Conservation (phyloP, 129 eudicot species). For the Helichrysum umbraculigerum region DNA sequence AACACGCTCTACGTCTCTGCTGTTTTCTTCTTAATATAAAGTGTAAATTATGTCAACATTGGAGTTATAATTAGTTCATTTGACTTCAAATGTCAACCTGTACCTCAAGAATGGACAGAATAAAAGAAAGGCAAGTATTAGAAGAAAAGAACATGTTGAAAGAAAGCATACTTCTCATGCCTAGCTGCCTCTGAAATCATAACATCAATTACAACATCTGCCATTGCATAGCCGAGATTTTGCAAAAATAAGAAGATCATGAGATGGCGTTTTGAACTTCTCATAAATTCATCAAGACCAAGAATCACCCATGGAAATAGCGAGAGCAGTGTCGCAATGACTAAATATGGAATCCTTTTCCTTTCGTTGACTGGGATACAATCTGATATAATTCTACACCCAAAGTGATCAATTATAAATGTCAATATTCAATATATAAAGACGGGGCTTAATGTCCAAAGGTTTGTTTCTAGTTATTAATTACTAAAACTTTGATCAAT, state of each 20-base stretch:
- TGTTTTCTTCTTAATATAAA: neutral
- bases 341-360: conserved; percentile 82
- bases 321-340: conserved; percentile 74
- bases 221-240: conserved; percentile 95
- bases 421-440: neutral
- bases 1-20: neutral
- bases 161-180: conserved; percentile 55
- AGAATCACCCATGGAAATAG: conserved; percentile 79
- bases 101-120: neutral
- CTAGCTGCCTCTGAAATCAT: conserved; percentile 98
- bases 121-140: neutral
- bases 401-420: conserved; percentile 5
- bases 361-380: conserved; percentile 83
- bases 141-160: neutral
- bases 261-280: conserved; percentile 59
- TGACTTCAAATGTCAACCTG: neutral
- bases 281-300: conserved; percentile 52
- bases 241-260: conserved; percentile 73
- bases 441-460: neutral
- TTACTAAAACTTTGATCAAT: conserved; percentile 24
- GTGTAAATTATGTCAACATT: neutral
- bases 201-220: conserved; percentile 97
- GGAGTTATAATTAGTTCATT: neutral
- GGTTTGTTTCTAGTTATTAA: neutral
- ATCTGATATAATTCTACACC: conserved; percentile 85